Base-by-base conservation (phyloP, 2,329 filamentous ascomycete species). In the Stachybotrys elegans region DNA sequence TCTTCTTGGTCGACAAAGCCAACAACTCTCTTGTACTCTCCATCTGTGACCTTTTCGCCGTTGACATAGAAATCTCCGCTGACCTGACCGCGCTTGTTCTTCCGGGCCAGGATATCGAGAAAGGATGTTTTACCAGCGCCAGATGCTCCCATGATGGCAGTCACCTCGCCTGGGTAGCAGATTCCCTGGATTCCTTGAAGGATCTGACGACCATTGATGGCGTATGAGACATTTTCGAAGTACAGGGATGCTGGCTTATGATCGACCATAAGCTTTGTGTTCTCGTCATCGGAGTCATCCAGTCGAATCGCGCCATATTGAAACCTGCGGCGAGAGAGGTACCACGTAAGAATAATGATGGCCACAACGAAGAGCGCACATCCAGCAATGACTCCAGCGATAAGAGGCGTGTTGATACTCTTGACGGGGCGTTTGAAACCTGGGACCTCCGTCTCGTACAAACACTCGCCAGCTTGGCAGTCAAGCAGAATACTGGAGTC, bases 1-100 rank as follows among this genome's bases (percentile, higher is more conserved):
- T 98, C 93, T 60, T 98, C 93, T 68, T 98, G 93, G 56, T 98
- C 93, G 32, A 98, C 93, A 56, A 97, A 98, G 19, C 94, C 93
- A 51, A 96, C 86, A 42, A 97, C 89, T 49, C 82, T 91, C 60
- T 87, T 88, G 69, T 93, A 98, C 50, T 96, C 88, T 22, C 79
- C 66, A 61, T 96, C 88, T 23, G 73, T 75, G 29, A 97, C 83
- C 62, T 88, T 92, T 63, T 97, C 89, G 25, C 93, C 94, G 53
- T 97, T 97, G 57, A 98, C 83, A 57, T 85, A 93, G 57, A 96
- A 95, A 47, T 92, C 80, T 17, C 94, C 94, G 8, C 76, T 71
- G 1, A 86, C 79, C 3, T 74, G 65, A 31, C 93, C 94, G 25
- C 90, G 83, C 69, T 98, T 98, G 67, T 97, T 97, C 74, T 97